Evolutionary conservation across 495 filamentous ascomycete genomes (phyloP), one percentile per base, ranked within the genome.

Genomic region (Penicillium subrubescens): DNA sequence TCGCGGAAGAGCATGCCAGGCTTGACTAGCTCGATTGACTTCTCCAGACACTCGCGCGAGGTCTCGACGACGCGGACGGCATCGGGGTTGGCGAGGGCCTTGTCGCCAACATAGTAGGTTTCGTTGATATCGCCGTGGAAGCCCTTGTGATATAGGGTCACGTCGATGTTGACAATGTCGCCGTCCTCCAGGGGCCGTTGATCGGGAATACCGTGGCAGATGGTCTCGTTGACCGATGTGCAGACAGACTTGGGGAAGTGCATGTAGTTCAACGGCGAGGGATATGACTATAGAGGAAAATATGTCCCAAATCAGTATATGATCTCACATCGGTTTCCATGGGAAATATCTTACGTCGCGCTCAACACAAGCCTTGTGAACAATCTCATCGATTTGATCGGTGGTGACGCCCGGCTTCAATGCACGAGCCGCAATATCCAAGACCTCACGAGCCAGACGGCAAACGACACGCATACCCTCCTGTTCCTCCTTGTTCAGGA

Each of bases 201-300:
- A 63, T 96, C 92, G 19, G 92, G 92, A 60, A 96, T 96, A 58
- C 92, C 92, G 81, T 96, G 92, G 78, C 92, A 96, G 72, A 99
- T 98, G 61, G 96, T 89, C 78, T 99, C 95, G 81, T 99, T 99
- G 63, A 90, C 73, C 2, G 93, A 97, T 1, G 93, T 98, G 77
- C 95, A 99, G 51, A 97, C 89, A 2, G 95, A 99, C 82, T 99
- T 99, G 60, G 95, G 95, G 81, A 97, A 99, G 75, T 92, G 83
- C 82, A 89, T 88, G 76, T 99, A 99, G 81, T 99, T 99, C 10
- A 99, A 79, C 2, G 94, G 92, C 0, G 95, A 99, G 0, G 95
- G 95, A 70, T 99, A 99, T 14, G 93, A 91, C 95, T 98, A 57
- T n/a, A 34, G 15, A 17, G 37, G 5, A n/a, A 62, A 72, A 68